phyloP scores from a whole-genome alignment of 805 yeast species.

The Osmozyma mogii region DNA sequence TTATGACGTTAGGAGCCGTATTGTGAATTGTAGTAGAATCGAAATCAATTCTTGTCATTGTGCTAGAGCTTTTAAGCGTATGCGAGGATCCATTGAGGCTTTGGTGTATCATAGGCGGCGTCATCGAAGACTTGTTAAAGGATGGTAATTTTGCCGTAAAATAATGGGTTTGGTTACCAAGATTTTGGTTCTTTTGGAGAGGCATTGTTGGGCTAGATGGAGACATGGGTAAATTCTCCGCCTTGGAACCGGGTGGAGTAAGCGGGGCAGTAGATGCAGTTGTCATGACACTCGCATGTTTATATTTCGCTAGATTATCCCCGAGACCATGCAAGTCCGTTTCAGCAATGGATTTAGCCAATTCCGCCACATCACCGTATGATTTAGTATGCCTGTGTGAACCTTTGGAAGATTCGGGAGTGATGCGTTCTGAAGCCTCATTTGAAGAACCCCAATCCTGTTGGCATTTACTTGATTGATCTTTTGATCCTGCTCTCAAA shows the following conservation, averaged over 20 bases:
- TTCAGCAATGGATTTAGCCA: conserved; percentile 6
- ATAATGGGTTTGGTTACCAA: conserved; percentile 11
- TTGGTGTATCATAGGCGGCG: conserved; percentile 11
- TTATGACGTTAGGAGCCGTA: conserved; percentile 29
- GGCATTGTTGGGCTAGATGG: conserved; percentile 13
- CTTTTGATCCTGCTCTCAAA: neutral
- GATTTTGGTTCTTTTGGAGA: conserved; percentile 11
- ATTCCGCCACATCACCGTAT: conserved; percentile 9
- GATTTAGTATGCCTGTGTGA: conserved; percentile 9
- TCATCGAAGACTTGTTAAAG: conserved; percentile 7
- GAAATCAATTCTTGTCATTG: conserved; percentile 23
- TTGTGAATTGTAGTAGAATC: conserved; percentile 18
- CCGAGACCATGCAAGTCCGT: conserved; percentile 11
- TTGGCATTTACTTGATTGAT: neutral
- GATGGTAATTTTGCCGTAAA: conserved; percentile 7
- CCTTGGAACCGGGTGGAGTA: conserved; percentile 5
- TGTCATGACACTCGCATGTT: conserved; percentile 12
- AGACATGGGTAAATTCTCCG: no score
- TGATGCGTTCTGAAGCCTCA: no score
- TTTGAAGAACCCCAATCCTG: no score
- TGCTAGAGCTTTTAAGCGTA: conserved; percentile 24
- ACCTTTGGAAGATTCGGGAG: no score
- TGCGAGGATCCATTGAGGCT: conserved; percentile 15
- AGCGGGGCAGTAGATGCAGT: conserved; percentile 10
- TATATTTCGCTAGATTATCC: conserved; percentile 7